A percentile compares a stretch with the other conserved stretches of the same genome.
Evolutionary conservation across 768 basidiomycete species (phyloP).

Genomic region (Mycena metata): DNA sequence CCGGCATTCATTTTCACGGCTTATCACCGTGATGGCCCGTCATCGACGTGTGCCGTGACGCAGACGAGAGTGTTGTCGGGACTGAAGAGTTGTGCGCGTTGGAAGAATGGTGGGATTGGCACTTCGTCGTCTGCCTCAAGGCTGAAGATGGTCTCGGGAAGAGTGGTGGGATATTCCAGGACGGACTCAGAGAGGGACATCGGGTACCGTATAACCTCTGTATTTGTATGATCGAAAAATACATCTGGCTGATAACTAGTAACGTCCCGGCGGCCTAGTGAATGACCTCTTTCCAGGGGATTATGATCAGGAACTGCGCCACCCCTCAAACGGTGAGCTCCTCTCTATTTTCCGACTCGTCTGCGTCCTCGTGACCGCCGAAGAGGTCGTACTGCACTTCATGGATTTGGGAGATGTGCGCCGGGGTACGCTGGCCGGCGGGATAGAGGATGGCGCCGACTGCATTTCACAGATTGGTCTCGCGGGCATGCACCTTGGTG

Average conservation of each 20-base stretch:
- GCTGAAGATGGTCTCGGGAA: neutral
- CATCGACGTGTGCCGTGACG: slow-evolving; percentile 16
- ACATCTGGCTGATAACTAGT: slow-evolving; percentile 21
- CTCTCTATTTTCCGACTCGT: slow-evolving; percentile 32
- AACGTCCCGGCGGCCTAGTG: slow-evolving; percentile 24
- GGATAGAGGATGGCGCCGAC: slow-evolving; percentile 5
- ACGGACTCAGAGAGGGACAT: slow-evolving; percentile 11
- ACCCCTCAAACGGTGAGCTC: slow-evolving; percentile 24
- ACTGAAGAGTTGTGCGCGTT: slow-evolving; percentile 19
- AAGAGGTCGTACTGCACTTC: slow-evolving; percentile 24
- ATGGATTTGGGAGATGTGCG: slow-evolving; percentile 13
- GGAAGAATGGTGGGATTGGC: slow-evolving; percentile 18
- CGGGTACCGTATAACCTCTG: slow-evolving; percentile 21
- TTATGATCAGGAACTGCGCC: slow-evolving; percentile 25
- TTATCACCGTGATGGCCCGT: slow-evolving; percentile 16
- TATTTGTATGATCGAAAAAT: slow-evolving; percentile 24
- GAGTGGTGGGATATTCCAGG: neutral
- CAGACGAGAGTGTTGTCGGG: neutral
- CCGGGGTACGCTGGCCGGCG: neutral
- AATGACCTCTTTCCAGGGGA: slow-evolving; percentile 13
- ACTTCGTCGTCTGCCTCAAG: neutral
- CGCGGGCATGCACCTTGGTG: neutral
- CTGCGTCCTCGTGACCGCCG: neutral
- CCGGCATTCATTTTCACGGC: too few species aligned
- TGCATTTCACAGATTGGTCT: neutral